Evolutionary conservation across 768 basidiomycete species (phyloP).

Genomic region (Leccinum olivaceopallidum): DNA sequence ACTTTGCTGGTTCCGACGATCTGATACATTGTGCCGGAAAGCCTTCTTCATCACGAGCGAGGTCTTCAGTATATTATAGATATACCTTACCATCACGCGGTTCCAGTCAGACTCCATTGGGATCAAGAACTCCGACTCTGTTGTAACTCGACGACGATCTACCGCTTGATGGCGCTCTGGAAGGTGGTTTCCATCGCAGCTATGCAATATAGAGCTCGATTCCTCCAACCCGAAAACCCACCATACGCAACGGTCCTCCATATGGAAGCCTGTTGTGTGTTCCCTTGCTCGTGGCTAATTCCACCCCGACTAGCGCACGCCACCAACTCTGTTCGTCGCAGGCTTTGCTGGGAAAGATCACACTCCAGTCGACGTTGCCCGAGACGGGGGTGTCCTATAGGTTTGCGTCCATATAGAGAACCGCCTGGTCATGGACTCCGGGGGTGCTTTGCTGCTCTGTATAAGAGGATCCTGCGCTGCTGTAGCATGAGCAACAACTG

Average conservation of each 20-base stretch:
- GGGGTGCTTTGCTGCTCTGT: neutral
- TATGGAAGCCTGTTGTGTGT: neutral
- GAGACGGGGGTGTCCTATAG: neutral
- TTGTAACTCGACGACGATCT: neutral
- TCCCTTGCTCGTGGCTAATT: neutral
- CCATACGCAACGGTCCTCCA: neutral
- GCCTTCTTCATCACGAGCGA: neutral
- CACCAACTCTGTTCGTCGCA: neutral
- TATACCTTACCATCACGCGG: no score
- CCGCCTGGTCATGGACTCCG: neutral
- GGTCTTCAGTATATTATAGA: neutral
- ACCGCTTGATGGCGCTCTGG: neutral
- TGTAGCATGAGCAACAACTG: neutral
- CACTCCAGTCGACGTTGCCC: neutral
- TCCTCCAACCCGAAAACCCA: no score
- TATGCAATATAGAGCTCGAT: neutral
- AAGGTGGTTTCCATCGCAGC: neutral
- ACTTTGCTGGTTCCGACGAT: neutral
- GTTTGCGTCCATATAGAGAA: neutral
- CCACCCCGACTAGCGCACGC: neutral
- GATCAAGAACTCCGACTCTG: neutral
- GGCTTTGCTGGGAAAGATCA: constrained; percentile 5
- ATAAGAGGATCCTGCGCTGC: constrained; percentile 13
- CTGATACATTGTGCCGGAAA: neutral
- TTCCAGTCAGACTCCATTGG: neutral